phyloP scores from a whole-genome alignment of 371 early-diverging fungal species.

The Capillidium heterosporum region DNA sequence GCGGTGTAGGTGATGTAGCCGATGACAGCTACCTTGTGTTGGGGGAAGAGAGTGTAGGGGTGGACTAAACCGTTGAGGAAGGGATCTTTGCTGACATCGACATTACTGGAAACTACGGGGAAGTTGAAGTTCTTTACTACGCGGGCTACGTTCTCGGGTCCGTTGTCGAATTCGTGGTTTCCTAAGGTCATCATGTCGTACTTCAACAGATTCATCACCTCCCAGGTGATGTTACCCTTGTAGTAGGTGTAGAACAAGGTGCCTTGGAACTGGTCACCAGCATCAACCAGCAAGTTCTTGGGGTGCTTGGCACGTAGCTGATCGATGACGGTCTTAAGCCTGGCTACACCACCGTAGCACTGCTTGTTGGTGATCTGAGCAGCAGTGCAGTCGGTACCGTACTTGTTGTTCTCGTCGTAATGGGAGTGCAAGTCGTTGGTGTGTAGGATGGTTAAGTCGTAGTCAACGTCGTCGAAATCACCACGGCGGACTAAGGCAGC shows the following conservation, averaged over 20 bases:
- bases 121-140: slow-evolving; percentile 29
- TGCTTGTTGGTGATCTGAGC: slow-evolving; percentile 15
- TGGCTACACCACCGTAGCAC: slow-evolving; percentile 39
- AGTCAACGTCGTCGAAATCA: slow-evolving; percentile 9
- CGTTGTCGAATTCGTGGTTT: slow-evolving; percentile 55
- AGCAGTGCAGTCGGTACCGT: slow-evolving; percentile 26
- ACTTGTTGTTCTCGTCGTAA: slow-evolving; percentile 26
- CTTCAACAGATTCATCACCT: slow-evolving; percentile 31
- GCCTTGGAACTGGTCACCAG: slow-evolving; percentile 42
- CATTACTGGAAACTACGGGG: slow-evolving; percentile 46
- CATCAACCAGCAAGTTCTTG: slow-evolving; percentile 28
- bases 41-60: slow-evolving; percentile 40
- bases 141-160: slow-evolving; percentile 24
- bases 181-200: slow-evolving; percentile 40
- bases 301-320: slow-evolving; percentile 17
- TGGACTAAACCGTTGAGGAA: slow-evolving; percentile 24
- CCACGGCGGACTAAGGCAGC: not conserved
- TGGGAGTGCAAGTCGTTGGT: slow-evolving; percentile 49
- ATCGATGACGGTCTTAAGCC: slow-evolving; percentile 30
- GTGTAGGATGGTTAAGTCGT: slow-evolving; percentile 24
- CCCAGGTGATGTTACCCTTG: slow-evolving; percentile 24
- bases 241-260: slow-evolving; percentile 36
- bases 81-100: slow-evolving; percentile 21
- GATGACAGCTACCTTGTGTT: slow-evolving; percentile 35
- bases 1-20: slow-evolving; percentile 44